Base-by-base conservation (phyloP, 345 rosid species). In the Capsella bursapastoris region DNA sequence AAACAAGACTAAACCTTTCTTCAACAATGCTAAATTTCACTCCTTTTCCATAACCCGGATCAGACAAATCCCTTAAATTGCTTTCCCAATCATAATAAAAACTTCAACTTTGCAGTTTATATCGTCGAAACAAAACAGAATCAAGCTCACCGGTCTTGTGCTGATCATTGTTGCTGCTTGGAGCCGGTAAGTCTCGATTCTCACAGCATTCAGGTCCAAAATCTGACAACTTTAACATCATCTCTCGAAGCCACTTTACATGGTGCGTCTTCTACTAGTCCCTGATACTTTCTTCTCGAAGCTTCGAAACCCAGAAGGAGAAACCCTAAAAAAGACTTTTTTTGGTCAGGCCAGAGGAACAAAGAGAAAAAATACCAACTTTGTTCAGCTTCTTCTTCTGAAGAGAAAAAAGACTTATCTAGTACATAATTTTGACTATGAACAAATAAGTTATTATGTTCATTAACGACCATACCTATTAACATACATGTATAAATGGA, bases 281-380 rank as follows among this genome's bases (percentile, higher is more conserved):
- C 15, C 15, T 4, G 5, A 16, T 38, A 13, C 16, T 29, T 13
- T n/a, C 38, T 56, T 57, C 27, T 57, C 0, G 43, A 34, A 4
- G 62, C 18, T 57, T 57, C 63, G 63, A 13, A 57, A 56, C 45
- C 45, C 11, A 51, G 11, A 22, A 51, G 5, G 7, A 51, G 28
- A 56, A 56, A 31, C 22, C 61, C 61, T 56, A 56, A 5, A 22
- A 22, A 22, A 22, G 25, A 22, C 25, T 22, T 22, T 0, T 0
- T 22, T 22, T 22, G 25, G 25, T 22, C 25, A 22, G 25, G 25
- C 25, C 25, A 22, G 25, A 22, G 25, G 25, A 22, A 22, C 25
- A 22, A 22, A 22, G 25, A 22, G 25, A 22, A 22, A 22, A 22
- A 22, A 22, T 22, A 22, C 25, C 25, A 22, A 22, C 25, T 22